These are phyloP conservation scores for Grosmannia serpens DNA, from an alignment of 2,329 filamentous ascomycete genomes.

Conservation along the genomic window DNA sequence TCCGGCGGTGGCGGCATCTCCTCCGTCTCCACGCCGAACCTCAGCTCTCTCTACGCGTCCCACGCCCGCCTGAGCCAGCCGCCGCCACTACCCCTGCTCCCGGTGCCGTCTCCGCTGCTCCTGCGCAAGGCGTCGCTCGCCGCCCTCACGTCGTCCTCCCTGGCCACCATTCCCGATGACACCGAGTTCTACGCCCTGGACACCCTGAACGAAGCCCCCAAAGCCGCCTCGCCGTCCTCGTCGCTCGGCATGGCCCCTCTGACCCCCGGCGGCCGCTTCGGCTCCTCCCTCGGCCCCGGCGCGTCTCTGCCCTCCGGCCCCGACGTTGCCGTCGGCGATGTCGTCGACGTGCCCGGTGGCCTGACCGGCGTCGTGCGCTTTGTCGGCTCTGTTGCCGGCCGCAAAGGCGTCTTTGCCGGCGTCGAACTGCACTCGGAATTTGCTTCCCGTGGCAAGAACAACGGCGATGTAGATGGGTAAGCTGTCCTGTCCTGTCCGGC, in stretches of 20 bases:
- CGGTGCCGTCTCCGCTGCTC: conserved; percentile 29
- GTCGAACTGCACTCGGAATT: conserved; percentile 79
- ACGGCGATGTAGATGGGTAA: conserved; percentile 89
- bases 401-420: conserved; percentile 83
- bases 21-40: conserved; percentile 47
- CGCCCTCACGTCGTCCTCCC: conserved; percentile 51
- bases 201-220: conserved; percentile 30
- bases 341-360: conserved; percentile 82
- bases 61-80: conserved; percentile 31
- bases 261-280: conserved; percentile 35
- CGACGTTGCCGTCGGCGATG: conserved; percentile 63
- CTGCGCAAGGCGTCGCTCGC: conserved; percentile 62
- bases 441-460: conserved; percentile 82
- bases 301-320: conserved; percentile 17
- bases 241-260: conserved; percentile 22
- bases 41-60: conserved; percentile 38
- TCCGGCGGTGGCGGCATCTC: conserved; percentile 20
- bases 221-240: not conserved
- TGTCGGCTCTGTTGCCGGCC: conserved; percentile 74
- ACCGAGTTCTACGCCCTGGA: conserved; percentile 51
- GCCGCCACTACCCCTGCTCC: not conserved
- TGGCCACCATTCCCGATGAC: conserved; percentile 56
- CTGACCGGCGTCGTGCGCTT: conserved; percentile 89
- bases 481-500: conserved; percentile 14
- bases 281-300: conserved; percentile 14